Evolutionary conservation across 169 alveolate species (phyloP).

Genomic region (Toxoplasma gondii): DNA sequence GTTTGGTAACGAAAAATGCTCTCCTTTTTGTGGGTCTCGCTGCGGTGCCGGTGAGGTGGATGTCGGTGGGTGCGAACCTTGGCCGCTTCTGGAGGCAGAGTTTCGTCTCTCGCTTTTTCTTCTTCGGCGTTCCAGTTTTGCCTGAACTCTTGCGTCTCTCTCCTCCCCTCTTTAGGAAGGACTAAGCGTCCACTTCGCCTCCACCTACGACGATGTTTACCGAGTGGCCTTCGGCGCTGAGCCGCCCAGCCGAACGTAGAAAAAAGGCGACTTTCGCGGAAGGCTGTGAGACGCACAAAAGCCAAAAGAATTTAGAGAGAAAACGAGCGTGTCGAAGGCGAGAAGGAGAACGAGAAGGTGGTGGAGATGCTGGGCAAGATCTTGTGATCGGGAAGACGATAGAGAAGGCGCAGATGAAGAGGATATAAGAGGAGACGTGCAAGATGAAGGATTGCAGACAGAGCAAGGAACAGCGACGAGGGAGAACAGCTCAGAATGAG

Average conservation of each 20-base stretch:
- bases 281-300: not conserved
- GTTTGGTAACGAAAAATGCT: too few relatives aligned
- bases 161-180: constrained; percentile 38
- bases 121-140: not conserved
- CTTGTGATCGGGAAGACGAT: too few relatives aligned
- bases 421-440: not conserved
- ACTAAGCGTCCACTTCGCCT: constrained; percentile 71
- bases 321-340: not conserved
- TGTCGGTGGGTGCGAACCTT: too few relatives aligned
- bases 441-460: not conserved
- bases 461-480: not conserved
- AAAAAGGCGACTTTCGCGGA: not conserved
- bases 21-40: too few relatives aligned
- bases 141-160: not conserved
- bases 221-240: constrained; percentile 61
- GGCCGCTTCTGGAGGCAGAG: not conserved
- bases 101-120: not conserved
- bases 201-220: constrained; percentile 71
- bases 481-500: not conserved
- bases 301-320: not conserved
- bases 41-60: too few relatives aligned
- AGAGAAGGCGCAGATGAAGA: too few relatives aligned
- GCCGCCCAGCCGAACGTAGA: not conserved
- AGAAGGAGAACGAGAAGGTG: not conserved
- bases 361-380: not conserved